These are phyloP conservation scores for Serendipita vermifera DNA, from an alignment of 768 basidiomycete species.

Conservation along the genomic window DNA sequence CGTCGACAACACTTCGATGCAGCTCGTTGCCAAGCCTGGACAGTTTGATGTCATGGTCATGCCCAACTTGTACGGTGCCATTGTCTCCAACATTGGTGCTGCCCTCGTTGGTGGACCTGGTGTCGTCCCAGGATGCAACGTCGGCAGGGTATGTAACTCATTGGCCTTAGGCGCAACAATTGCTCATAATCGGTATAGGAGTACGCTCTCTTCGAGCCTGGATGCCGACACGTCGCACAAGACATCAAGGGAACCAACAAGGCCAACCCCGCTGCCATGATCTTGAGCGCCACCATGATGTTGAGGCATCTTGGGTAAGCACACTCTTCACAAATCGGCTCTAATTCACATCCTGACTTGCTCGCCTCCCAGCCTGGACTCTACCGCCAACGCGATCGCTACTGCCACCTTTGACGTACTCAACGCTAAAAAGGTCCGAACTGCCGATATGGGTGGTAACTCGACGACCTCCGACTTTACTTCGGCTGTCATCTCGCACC, in stretches of 20 bases:
- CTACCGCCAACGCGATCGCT: conserved; percentile 88
- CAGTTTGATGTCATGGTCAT: conserved; percentile 99
- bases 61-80: conserved; percentile 94
- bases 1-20: conserved; percentile 99
- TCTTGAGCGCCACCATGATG: conserved; percentile 96
- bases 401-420: conserved; percentile 87
- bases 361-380: conserved; percentile 59
- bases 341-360: conserved; percentile 28
- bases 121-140: conserved; percentile 95
- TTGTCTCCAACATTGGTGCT: conserved; percentile 96
- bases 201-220: conserved; percentile 96
- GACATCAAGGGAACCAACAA: conserved; percentile 95
- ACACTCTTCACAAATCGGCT: too few relatives aligned
- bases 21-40: conserved; percentile 86
- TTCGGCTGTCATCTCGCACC: conserved; percentile 72
- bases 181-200: conserved; percentile 36
- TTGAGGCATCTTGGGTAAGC: conserved; percentile 86
- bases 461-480: conserved; percentile 94
- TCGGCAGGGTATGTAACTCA: conserved; percentile 60
- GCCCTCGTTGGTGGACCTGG: conserved; percentile 98
- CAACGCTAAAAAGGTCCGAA: conserved; percentile 74
- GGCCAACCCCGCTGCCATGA: conserved; percentile 95
- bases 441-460: conserved; percentile 90
- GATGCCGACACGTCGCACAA: conserved; percentile 88
- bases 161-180: background rate